Percentiles rank a stretch among this genome's conserved stretches.
phyloP scores from a whole-genome alignment of 1,284 basidiomycete species.

The Ceratobasidium sp. region DNA sequence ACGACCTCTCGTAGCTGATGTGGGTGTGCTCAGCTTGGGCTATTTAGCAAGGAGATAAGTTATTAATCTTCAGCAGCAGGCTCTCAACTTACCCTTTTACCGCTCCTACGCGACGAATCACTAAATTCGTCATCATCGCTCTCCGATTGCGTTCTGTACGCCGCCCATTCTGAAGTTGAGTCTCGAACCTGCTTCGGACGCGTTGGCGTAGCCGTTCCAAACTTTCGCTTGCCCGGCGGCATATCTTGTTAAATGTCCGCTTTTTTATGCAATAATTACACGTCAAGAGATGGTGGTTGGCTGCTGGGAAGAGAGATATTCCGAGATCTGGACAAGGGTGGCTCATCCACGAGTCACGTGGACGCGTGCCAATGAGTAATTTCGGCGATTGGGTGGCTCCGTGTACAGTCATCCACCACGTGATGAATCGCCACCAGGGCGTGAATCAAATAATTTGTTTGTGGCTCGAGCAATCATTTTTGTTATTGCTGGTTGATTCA shows the following conservation, averaged over 20 bases:
- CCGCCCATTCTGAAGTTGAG: constrained; percentile 20
- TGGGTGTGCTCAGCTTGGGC: constrained; percentile 37
- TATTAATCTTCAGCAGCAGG: background rate
- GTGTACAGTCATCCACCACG: no score
- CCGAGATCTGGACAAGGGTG: constrained; percentile 7
- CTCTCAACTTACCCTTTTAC: constrained; percentile 6
- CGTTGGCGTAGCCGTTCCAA: constrained; percentile 17
- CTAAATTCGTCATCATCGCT: constrained; percentile 31
- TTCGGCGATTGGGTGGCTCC: constrained; percentile 28
- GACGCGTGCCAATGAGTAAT: constrained; percentile 30
- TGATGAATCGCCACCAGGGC: no score
- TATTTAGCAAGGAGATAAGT: background rate
- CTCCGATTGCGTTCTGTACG: constrained; percentile 26
- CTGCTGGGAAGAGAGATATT: background rate
- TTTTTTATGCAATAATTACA: background rate
- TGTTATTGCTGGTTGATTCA: no score
- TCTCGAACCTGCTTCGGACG: background rate
- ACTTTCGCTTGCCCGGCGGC: constrained; percentile 33
- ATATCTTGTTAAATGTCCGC: background rate
- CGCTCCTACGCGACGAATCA: constrained; percentile 9
- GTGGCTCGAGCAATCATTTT: no score
- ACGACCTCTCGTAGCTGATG: background rate
- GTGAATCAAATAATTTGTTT: no score
- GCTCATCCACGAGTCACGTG: constrained; percentile 35
- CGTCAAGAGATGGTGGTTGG: background rate